Evolutionary conservation across 768 basidiomycete genomes (phyloP), one percentile per base, ranked within the genome.

Genomic region (Sarcodon aspratus): DNA sequence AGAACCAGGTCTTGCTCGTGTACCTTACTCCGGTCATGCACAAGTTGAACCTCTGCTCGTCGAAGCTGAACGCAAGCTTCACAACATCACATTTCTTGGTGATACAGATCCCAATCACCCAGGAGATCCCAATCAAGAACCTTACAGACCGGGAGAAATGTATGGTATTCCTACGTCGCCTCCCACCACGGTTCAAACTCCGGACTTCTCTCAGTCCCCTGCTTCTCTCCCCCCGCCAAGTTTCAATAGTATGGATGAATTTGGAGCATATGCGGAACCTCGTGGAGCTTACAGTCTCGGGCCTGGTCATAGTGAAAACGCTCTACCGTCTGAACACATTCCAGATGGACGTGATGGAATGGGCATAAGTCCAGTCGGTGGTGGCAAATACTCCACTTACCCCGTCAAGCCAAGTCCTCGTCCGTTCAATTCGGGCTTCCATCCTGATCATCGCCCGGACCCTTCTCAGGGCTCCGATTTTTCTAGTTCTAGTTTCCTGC

Each of bases 1-100:
- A 0, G 78, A 82, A 46, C 90, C 91, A 13, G 93, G 93, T 21
- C 69, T 85, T 33, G 74, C 84, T 2, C 75, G 92, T 13, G 71
- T 76, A 10, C 71, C 82, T 52, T 97, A 94, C 60, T 69, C 71
- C 38, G 80, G 79, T 1, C 85, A 84, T 47, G 63, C 72, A 43
- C 79, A 72, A 54, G 82, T 82, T 0, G 76, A 80, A 44, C 64
- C 69, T 36, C 66, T 85, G 9, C 73, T 85, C 9, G 67, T 68
- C 3, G 86, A 92, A 54, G 82, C 85, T 6, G 65, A 75, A 48
- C 73, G 66, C 31, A 63, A 68, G n/a, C 66, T 85, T 33, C 66
- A 63, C 47, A 75, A 78, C 53, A 74, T 86, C 36, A 54, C 59
- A 7, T 67, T 82, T 48, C 69, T 72, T 3, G 61, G 67, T 21